Percentiles rank a stretch among this genome's conserved stretches.
Evolutionary conservation across 345 rosid species (phyloP).

Genomic region (Linum lewisii): DNA sequence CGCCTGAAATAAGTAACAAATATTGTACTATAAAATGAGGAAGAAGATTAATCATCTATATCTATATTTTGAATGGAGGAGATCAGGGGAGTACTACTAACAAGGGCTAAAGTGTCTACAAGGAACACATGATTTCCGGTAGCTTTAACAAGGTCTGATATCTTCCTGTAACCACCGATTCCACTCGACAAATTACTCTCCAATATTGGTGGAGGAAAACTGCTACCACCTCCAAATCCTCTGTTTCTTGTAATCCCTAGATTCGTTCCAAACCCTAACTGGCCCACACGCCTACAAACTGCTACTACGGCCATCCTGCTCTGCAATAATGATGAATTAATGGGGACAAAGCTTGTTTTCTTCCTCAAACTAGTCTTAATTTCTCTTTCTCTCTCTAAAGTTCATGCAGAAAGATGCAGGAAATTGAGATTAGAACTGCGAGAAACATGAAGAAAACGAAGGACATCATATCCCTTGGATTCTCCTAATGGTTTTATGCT

Average conservation of each 20-base stretch:
- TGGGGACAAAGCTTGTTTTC: too few relatives aligned
- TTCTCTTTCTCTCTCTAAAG: not conserved
- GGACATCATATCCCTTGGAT: not conserved
- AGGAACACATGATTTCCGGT: slow-evolving; percentile 19
- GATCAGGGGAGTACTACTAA: not conserved
- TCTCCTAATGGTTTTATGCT: not conserved
- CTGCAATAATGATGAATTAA: too few relatives aligned
- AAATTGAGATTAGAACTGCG: not conserved
- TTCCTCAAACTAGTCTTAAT: too few relatives aligned
- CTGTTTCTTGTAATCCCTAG: not conserved
- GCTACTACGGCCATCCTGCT: not conserved
- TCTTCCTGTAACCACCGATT: slow-evolving; percentile 4
- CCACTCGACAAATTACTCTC: not conserved
- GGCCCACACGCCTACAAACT: not conserved
- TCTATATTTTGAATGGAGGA: not conserved
- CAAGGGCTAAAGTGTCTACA: slow-evolving; percentile 23
- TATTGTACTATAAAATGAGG: not conserved
- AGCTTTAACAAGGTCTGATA: slow-evolving; percentile 18
- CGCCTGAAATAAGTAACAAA: slow-evolving; percentile 6
- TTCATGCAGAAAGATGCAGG: not conserved
- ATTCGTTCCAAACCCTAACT: not conserved
- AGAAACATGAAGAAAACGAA: not conserved
- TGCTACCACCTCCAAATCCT: slow-evolving; percentile 1
- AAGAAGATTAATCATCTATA: not conserved
- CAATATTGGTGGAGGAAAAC: slow-evolving; percentile 8